These are phyloP conservation scores for Rhodotorula sp. DNA, from an alignment of 1,284 basidiomycete genomes.

Conservation along the genomic window DNA sequence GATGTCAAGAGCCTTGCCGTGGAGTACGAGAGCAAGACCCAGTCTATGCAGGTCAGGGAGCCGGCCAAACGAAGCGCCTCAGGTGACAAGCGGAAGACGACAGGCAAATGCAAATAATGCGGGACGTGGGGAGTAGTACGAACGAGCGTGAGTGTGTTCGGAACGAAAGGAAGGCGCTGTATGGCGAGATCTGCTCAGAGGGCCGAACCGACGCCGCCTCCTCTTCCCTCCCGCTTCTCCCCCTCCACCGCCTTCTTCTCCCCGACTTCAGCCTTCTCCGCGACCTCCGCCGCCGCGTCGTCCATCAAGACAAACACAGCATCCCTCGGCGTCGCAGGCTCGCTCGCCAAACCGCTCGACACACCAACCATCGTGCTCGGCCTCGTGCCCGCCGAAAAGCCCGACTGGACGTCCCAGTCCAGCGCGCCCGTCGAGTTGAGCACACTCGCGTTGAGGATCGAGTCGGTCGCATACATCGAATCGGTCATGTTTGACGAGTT, in stretches of 20 bases:
- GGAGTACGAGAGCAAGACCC: too few species aligned
- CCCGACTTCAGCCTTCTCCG: background rate
- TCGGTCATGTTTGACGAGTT: background rate
- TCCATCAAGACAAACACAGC: slow-evolving; percentile 25
- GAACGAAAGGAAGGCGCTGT: too few species aligned
- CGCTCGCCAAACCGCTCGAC: background rate
- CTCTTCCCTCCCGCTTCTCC: background rate
- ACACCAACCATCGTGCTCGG: background rate
- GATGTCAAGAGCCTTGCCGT: too few species aligned
- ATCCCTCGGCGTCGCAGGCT: background rate
- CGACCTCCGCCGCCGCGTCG: slow-evolving; percentile 12
- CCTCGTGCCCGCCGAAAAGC: background rate
- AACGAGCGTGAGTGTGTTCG: too few species aligned
- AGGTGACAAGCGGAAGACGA: too few species aligned
- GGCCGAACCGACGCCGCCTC: background rate
- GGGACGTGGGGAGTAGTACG: too few species aligned
- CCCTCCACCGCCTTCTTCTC: background rate
- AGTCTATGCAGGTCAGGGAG: too few species aligned
- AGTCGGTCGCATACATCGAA: slow-evolving; percentile 9
- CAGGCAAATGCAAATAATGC: too few species aligned
- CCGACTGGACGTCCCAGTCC: slow-evolving; percentile 14
- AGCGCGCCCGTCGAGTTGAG: slow-evolving; percentile 3
- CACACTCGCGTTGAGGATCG: background rate
- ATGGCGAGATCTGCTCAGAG: background rate
- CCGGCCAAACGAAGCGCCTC: too few species aligned